Conservation (phyloP, 768 basidiomycete genomes). For the Leccinum uliginosum region DNA sequence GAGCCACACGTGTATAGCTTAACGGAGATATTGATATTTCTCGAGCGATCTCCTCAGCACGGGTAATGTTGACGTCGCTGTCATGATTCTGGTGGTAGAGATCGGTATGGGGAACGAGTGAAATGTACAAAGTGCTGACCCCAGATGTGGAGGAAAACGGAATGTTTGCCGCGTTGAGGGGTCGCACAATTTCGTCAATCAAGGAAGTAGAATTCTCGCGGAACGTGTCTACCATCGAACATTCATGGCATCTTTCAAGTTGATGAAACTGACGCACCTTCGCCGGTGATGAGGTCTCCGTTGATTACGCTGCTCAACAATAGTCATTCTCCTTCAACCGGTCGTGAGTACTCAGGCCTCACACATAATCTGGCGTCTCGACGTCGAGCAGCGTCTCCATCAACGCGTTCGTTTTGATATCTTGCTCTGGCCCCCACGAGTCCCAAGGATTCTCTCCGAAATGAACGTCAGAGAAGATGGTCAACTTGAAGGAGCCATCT, state of each 20-base stretch:
- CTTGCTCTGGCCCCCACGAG: constrained; percentile 62
- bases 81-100: constrained; percentile 58
- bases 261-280: constrained; percentile 37
- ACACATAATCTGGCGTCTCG: constrained; percentile 72
- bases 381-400: constrained; percentile 52
- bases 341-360: constrained; percentile 17
- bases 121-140: constrained; percentile 35
- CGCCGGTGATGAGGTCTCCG: constrained; percentile 72
- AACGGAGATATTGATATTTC: constrained; percentile 51
- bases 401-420: constrained; percentile 54
- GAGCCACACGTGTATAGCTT: constrained; percentile 61
- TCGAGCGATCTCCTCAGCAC: constrained; percentile 59
- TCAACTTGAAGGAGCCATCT: constrained; percentile 67
- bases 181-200: constrained; percentile 60
- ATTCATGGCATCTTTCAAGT: neutral
- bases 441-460: constrained; percentile 76
- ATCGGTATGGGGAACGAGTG: neutral
- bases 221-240: constrained; percentile 48
- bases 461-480: constrained; percentile 71
- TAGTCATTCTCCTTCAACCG: neutral
- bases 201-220: constrained; percentile 61
- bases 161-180: constrained; percentile 50
- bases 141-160: constrained; percentile 71
- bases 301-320: constrained; percentile 51
- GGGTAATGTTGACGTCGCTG: constrained; percentile 69